A percentile compares a stretch with the other conserved stretches of the same genome.
phyloP scores from a whole-genome alignment of 2,329 filamentous ascomycete genomes.

The Neoscytalidium dimidiatum region DNA sequence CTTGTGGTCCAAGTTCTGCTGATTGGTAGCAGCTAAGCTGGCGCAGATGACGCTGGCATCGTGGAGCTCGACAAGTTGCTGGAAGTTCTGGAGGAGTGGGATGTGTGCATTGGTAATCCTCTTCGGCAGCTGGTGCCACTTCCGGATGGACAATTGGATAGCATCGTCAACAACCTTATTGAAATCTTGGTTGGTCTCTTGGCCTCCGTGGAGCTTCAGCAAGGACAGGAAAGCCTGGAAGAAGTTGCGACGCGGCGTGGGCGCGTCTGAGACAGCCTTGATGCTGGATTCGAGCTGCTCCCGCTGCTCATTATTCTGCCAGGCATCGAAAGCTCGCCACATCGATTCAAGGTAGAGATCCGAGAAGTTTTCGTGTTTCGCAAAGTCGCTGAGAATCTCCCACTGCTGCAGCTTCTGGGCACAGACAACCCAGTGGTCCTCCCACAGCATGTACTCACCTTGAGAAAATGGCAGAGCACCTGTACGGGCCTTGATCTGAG shows the following conservation, averaged over 20 bases:
- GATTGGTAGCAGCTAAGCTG: constrained; percentile 82
- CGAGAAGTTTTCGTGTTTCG: constrained; percentile 98
- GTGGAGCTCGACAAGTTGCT: constrained; percentile 94
- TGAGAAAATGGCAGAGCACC: constrained; percentile 95
- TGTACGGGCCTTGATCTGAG: constrained; percentile 94
- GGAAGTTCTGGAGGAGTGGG: constrained; percentile 93
- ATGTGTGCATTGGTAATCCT: constrained; percentile 94
- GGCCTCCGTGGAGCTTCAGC: constrained; percentile 89
- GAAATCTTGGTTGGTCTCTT: constrained; percentile 79
- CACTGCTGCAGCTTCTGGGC: constrained; percentile 98
- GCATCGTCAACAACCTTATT: constrained; percentile 91
- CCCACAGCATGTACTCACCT: constrained; percentile 98
- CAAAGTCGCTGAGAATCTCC: constrained; percentile 96
- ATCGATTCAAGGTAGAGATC: constrained; percentile 93
- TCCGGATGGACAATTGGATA: constrained; percentile 93
- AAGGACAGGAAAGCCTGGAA: constrained; percentile 99
- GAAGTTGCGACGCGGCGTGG: constrained; percentile 89
- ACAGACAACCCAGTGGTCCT: constrained; percentile 98
- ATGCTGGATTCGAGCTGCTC: constrained; percentile 91
- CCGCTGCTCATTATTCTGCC: constrained; percentile 81
- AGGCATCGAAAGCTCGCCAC: constrained; percentile 94
- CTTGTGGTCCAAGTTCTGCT: constrained; percentile 85
- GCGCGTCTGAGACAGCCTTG: constrained; percentile 96
- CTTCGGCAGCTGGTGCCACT: constrained; percentile 97
- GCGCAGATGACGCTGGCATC: constrained; percentile 96